These are phyloP conservation scores for Peronospora destructor DNA, from an alignment of 352 stramenopile species.

Conservation along the genomic window DNA sequence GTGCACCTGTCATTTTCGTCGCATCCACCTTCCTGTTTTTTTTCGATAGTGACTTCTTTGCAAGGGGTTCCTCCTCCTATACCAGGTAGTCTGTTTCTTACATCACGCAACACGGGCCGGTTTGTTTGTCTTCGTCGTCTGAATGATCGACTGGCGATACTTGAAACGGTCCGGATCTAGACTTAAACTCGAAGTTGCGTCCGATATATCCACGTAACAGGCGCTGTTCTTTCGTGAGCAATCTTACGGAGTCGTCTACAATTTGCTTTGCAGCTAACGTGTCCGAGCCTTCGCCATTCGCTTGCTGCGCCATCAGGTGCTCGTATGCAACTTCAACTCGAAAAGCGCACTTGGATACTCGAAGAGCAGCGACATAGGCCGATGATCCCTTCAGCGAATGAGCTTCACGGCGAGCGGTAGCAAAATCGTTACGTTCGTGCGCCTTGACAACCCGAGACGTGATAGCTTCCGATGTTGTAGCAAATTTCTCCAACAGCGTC, in stretches of 20 bases:
- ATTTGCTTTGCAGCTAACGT: constrained; percentile 22
- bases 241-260: constrained; percentile 35
- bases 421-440: constrained; percentile 38
- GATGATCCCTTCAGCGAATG: constrained; percentile 77
- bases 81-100: constrained; percentile 2
- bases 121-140: constrained; percentile 15
- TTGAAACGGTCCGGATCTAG: constrained; percentile 2
- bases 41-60: no score
- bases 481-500: constrained; percentile 72
- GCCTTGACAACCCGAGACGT: constrained; percentile 43
- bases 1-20: no score
- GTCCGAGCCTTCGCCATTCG: constrained; percentile 22
- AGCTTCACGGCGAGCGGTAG: constrained; percentile 46
- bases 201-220: constrained; percentile 62
- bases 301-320: constrained; percentile 26
- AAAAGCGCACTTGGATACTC: constrained; percentile 67
- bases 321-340: constrained; percentile 67
- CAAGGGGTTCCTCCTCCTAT: no score
- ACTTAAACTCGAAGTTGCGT: constrained; percentile 64
- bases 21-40: no score
- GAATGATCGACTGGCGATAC: neutral
- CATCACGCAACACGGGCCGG: constrained; percentile 22
- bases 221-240: constrained; percentile 50
- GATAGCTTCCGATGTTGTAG: constrained; percentile 31
- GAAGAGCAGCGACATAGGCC: constrained; percentile 62